Base-by-base conservation (phyloP, 352 stramenopile genomes). In the Phytophthora podocarpi region DNA sequence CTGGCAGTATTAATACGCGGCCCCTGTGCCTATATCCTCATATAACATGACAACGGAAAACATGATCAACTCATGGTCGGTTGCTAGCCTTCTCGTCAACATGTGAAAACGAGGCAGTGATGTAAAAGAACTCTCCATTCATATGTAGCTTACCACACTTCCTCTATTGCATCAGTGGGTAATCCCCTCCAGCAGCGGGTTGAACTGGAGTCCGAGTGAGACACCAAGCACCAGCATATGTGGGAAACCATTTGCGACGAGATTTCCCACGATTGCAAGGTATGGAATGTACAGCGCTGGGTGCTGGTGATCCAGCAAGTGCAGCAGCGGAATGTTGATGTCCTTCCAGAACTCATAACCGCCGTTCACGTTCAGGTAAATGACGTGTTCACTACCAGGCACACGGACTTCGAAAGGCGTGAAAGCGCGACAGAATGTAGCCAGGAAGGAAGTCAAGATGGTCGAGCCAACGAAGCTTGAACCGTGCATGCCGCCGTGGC, bases 311-410 rank as follows among this genome's bases (percentile, higher is more conserved):
- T 95, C 80, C n/a, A 93, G 59, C 42, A 82, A 64, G 53, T 95
- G 85, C 10, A 95, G 80, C 45, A 90, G 36, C 9, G 74, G 52
- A 49, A 93, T 87, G 40, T 89, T 34, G 21, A 93, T 87, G 30
- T 93, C 85, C 51, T 86, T 87, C 83, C 84, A 95, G 63, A 95
- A 95, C 59, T 83, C 85, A 32, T 90, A 95, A 15, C 59, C 77
- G n/a, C 85, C 77, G 47, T 95, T 95, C 32, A 91, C 71, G 67
- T 95, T 95, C 27, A 93, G 51, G 62, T 90, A 90, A 42, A 92
- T 83, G 24, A 90, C 63, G 48, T 91, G 76, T 35, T 92, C 80
- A 21, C 71, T 73, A n/a, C 72, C 73, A 1, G 64, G 68, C 12
- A 87, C 59, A 47, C 86, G 85, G 24, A 77, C 82, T 67, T 89